A percentile compares a stretch with the other conserved stretches of the same genome.
These are phyloP conservation scores for Guyanaporus albipodus DNA, from an alignment of 768 basidiomycete species.

Conservation along the genomic window DNA sequence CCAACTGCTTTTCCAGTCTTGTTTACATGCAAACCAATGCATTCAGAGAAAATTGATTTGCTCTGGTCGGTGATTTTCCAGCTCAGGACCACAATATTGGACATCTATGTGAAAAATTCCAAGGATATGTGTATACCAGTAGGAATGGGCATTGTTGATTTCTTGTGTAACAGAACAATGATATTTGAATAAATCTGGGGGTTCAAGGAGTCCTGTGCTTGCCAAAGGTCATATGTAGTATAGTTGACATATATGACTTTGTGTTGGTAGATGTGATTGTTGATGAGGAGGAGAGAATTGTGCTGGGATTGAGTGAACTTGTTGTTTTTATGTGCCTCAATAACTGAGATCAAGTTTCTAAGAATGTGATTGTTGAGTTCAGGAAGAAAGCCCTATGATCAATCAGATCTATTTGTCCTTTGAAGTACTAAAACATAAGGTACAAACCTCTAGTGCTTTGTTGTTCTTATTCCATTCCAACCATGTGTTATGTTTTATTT, in stretches of 20 bases:
- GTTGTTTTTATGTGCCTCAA: constrained; percentile 23
- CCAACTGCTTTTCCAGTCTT: neutral
- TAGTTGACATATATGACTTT: constrained; percentile 28
- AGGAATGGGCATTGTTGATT: constrained; percentile 34
- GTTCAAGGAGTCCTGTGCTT: neutral
- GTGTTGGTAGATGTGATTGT: constrained; percentile 25
- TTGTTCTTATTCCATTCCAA: too few species aligned
- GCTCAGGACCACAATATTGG: neutral
- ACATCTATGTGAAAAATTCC: constrained; percentile 6
- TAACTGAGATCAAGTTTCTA: constrained; percentile 27
- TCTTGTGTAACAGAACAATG: neutral
- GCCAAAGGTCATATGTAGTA: neutral
- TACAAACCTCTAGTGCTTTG: too few species aligned
- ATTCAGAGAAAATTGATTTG: neutral
- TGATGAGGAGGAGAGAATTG: neutral
- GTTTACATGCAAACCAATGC: neutral
- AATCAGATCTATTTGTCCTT: too few species aligned
- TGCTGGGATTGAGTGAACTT: neutral
- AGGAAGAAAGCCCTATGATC: too few species aligned
- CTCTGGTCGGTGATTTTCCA: neutral
- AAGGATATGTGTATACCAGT: constrained; percentile 31
- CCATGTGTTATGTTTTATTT: too few species aligned
- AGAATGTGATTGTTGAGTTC: neutral
- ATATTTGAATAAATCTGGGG: neutral
- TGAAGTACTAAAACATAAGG: too few species aligned